Percentiles rank a stretch among this genome's conserved stretches.
phyloP scores from a whole-genome alignment of 495 filamentous ascomycete species.

The Cercophora sp. region DNA sequence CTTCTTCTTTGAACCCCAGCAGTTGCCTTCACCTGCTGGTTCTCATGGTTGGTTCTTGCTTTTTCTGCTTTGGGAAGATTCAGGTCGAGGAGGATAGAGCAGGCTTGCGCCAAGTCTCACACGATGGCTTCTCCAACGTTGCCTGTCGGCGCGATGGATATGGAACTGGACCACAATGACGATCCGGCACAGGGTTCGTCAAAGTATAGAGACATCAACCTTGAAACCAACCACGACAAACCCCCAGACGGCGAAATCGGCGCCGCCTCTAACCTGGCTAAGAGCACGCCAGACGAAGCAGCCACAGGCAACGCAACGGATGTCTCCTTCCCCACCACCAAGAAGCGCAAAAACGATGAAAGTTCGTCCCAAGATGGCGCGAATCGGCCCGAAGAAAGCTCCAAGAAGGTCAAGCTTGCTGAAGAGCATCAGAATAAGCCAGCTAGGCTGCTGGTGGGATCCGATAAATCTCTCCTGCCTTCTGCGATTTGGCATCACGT shows the following conservation, averaged over 20 bases:
- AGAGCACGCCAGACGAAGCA: background rate
- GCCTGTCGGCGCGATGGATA: background rate
- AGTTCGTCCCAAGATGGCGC: background rate
- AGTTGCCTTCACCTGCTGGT: background rate
- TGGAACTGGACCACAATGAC: background rate
- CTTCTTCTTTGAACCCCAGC: conserved; percentile 4
- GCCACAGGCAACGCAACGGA: conserved; percentile 8
- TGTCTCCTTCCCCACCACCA: conserved; percentile 17
- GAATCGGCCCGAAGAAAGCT: conserved; percentile 4
- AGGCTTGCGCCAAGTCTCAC: background rate
- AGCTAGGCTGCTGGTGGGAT: conserved; percentile 7
- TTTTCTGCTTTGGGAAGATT: conserved; percentile 1
- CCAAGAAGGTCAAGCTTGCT: conserved; percentile 39
- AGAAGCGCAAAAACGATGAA: conserved; percentile 37
- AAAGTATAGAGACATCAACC: no score
- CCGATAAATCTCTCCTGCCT: conserved; percentile 42
- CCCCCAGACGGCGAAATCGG: no score
- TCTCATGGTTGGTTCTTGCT: conserved; percentile 3
- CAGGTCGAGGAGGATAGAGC: no score
- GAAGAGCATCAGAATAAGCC: conserved; percentile 10
- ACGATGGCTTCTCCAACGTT: conserved; percentile 2
- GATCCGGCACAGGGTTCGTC: background rate
- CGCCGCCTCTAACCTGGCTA: no score
- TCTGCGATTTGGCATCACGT: conserved; percentile 54
- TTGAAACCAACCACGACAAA: no score